Percentiles rank a stretch among this genome's conserved stretches.
phyloP scores from a whole-genome alignment of 768 basidiomycete species.

The Mycena crocata region DNA sequence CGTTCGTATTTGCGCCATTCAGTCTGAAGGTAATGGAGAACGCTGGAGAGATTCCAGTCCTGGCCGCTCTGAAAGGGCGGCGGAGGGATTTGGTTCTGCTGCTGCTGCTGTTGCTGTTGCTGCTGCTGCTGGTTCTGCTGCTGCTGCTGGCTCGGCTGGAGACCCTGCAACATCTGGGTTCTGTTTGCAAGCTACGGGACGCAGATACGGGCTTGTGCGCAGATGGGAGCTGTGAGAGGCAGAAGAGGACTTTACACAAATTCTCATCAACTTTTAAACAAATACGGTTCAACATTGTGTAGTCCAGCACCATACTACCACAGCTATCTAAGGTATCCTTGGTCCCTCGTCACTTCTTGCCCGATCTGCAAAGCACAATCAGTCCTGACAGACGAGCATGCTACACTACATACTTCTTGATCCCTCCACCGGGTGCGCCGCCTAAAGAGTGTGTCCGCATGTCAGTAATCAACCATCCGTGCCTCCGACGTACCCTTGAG shows the following conservation, averaged over 20 bases:
- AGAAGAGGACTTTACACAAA: too few relatives aligned
- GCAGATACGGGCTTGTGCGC: slow-evolving; percentile 28
- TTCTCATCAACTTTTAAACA: too few relatives aligned
- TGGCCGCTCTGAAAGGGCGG: slow-evolving; percentile 53
- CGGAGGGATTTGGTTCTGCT: slow-evolving; percentile 56
- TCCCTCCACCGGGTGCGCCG: slow-evolving; percentile 76
- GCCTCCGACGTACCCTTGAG: slow-evolving; percentile 58
- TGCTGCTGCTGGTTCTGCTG: slow-evolving; percentile 66
- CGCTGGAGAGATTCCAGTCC: slow-evolving; percentile 93
- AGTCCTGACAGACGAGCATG: slow-evolving; percentile 16
- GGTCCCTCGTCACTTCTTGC: slow-evolving; percentile 66
- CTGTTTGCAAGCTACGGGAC: too few relatives aligned
- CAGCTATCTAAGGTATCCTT: not conserved
- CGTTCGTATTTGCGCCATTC: slow-evolving; percentile 98
- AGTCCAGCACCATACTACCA: not conserved
- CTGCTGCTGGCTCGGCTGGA: slow-evolving; percentile 71
- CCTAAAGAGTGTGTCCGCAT: slow-evolving; percentile 55
- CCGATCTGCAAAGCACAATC: slow-evolving; percentile 59
- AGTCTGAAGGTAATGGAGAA: slow-evolving; percentile 96
- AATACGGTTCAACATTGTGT: too few relatives aligned
- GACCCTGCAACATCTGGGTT: slow-evolving; percentile 74
- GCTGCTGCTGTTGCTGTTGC: slow-evolving; percentile 62
- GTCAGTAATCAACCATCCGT: slow-evolving; percentile 19
- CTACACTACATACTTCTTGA: slow-evolving; percentile 80
- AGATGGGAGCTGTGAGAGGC: too few relatives aligned